These are phyloP conservation scores for Fusarium chuoi DNA, from an alignment of 2,329 filamentous ascomycete genomes.

Conservation along the genomic window DNA sequence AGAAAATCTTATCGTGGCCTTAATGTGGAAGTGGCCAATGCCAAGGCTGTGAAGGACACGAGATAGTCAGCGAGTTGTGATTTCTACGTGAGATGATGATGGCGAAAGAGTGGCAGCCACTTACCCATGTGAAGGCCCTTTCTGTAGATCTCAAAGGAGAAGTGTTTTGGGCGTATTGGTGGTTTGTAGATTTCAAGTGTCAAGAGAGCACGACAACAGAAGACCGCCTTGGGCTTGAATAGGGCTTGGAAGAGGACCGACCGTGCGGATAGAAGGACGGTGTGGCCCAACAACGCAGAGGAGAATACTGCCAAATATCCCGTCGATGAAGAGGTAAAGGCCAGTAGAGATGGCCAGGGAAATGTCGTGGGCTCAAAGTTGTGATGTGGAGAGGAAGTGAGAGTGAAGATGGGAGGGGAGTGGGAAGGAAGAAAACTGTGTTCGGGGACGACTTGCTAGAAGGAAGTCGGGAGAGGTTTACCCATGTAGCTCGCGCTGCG, in stretches of 20 bases:
- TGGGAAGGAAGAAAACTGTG: not conserved
- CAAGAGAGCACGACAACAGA: not conserved
- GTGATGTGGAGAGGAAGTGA: not conserved
- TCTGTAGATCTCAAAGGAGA: too few species aligned
- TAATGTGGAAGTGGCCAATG: not conserved
- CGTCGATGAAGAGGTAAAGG: not conserved
- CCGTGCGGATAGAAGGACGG: not conserved
- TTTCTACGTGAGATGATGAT: too few species aligned
- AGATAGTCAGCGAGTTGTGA: not conserved
- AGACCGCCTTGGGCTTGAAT: not conserved
- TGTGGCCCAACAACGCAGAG: not conserved
- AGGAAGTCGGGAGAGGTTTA: not conserved
- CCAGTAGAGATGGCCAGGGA: not conserved
- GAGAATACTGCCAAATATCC: not conserved
- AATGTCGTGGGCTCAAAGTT: not conserved
- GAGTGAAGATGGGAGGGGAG: not conserved
- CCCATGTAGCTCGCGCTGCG: not conserved
- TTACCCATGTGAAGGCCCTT: not conserved
- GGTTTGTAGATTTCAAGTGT: too few species aligned
- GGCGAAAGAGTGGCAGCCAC: not conserved
- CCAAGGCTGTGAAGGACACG: not conserved
- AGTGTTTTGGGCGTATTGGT: not conserved
- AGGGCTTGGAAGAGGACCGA: not conserved
- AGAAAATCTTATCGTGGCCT: not conserved
- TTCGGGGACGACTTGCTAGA: not conserved